Evolutionary conservation across 495 filamentous ascomycete species (phyloP), one percentile per base, ranked within the genome.

Genomic region (Neurospora africana): DNA sequence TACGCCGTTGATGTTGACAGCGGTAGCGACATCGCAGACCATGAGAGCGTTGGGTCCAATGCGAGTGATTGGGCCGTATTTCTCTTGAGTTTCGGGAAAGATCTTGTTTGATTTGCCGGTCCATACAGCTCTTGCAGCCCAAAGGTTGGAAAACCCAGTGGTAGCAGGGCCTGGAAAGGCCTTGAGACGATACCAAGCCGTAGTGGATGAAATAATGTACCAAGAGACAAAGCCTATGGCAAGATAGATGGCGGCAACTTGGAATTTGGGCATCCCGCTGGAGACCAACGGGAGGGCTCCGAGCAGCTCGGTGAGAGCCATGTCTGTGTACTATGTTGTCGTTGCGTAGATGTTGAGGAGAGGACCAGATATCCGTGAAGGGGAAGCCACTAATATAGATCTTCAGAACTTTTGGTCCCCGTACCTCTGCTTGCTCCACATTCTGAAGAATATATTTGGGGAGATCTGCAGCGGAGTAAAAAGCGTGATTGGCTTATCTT

Each of bases 1-100:
- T 21, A 79, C 74, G 37, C 61, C 69, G 37, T 77, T 79, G 30
- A 78, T 79, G 11, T 76, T 69, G 71, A 71, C 72, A 7, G 77
- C 35, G 10, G 75, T 77, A 10, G 80, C 74, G 9, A 77, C 53
- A 69, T 84, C 80, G 68, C 76, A 74, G 21, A 79, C 38, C 3
- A 79, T 41, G n/a, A 75, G 43, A 19, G 44, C 30, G 30, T 81
- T 80, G 15, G 83, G 84, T 0, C 82, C 81, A 39, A 83, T 76
- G 7, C 84, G 78, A 40, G 86, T 76, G 40, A 86, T 69, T 9
- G 81, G 78, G 0, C 85, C 86, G 69, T 85, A 86, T 68, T 81
- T 82, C 10, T 79, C 73, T 36, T 84, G 80, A 33, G 53, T 15
- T 4, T 30, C 13, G 53, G 23, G 27, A 33, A 61, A 61, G 53